phyloP scores from a whole-genome alignment of 176 grass and related monocot genomes.

The Ananas comosus region DNA sequence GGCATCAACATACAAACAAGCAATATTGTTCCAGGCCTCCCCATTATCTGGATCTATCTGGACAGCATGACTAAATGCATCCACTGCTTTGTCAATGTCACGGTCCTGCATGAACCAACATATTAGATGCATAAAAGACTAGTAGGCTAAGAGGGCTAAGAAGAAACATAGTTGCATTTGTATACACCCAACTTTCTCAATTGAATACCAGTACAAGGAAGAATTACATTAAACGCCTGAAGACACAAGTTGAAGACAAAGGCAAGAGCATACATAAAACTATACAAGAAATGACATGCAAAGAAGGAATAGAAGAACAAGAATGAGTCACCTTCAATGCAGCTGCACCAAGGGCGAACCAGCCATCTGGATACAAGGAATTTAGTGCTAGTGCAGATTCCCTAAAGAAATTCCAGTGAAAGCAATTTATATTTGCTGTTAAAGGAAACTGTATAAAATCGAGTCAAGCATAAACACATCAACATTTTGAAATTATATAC shows the following conservation, averaged over 20 bases:
- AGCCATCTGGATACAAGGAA: conserved; percentile 85
- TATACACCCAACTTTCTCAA: background rate
- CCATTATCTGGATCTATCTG: conserved; percentile 99
- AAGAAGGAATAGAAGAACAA: conserved; percentile 4
- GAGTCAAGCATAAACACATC: conserved; percentile 15
- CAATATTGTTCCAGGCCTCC: conserved; percentile 98
- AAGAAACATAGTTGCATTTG: too few species aligned
- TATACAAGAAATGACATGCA: background rate
- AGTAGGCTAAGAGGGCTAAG: too few species aligned
- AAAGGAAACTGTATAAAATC: conserved; percentile 6
- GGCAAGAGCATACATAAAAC: background rate
- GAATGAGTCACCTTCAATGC: conserved; percentile 65
- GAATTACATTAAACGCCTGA: background rate
- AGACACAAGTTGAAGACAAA: background rate
- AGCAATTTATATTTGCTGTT: background rate
- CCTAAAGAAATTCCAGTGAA: conserved; percentile 36
- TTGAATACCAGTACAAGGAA: background rate
- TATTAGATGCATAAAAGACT: background rate
- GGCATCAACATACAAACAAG: conserved; percentile 54
- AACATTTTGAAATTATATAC: conserved; percentile 33
- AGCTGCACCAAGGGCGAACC: conserved; percentile 88
- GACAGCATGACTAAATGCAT: conserved; percentile 81
- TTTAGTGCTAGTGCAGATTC: conserved; percentile 90
- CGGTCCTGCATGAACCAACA: conserved; percentile 46
- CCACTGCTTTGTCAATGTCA: conserved; percentile 85